Evolutionary conservation across 2,329 filamentous ascomycete genomes (phyloP), one percentile per base, ranked within the genome.

Genomic region (Xylariaceae sp.): DNA sequence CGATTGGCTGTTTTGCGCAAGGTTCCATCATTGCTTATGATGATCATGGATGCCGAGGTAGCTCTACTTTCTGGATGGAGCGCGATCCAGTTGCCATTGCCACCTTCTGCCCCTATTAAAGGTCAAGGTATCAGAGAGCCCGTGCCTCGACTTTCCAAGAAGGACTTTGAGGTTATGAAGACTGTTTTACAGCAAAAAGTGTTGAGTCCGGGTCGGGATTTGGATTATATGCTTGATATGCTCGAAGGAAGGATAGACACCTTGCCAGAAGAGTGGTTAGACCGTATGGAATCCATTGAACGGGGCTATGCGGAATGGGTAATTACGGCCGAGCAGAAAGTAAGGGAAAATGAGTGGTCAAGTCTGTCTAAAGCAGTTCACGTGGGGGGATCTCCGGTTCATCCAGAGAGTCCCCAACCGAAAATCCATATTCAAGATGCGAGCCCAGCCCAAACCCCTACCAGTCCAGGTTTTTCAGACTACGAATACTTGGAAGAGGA

Each of bases 211-310:
- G 93, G 91, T 0, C 81, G 81, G 41, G 81, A 85, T 32, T 78
- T 97, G 57, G 94, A 99, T 70, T 83, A 81, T 44, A 91, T 97
- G 82, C 80, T 99, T 11, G 92, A 99, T 71, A 81, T 84, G 26
- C 78, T 97, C 2, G 94, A 97, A 71, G 92, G 91, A 1, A 80
- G 86, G 49, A 80, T 88, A 36, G 94, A 99, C 65, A 91, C 88
- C 0, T 76, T 99, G 8, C 94, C 94, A 0, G 89, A 95, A 33
- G 70, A 77, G 23, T 99, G 93, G 94, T 84, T 97, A 50, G 91
- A 96, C 64, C 82, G 86, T 4, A 87, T 97, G 74, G 94, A 97
- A 70, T 73, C 75, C 0, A 77, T 95, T 4, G 94, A 99, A 70
- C 77, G 81, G 9, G 82, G 86, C 24, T 96, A 93, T 71, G 83